Evolutionary conservation across 371 early-diverging fungal genomes (phyloP).

Genomic region (Blakeslea trispora): DNA sequence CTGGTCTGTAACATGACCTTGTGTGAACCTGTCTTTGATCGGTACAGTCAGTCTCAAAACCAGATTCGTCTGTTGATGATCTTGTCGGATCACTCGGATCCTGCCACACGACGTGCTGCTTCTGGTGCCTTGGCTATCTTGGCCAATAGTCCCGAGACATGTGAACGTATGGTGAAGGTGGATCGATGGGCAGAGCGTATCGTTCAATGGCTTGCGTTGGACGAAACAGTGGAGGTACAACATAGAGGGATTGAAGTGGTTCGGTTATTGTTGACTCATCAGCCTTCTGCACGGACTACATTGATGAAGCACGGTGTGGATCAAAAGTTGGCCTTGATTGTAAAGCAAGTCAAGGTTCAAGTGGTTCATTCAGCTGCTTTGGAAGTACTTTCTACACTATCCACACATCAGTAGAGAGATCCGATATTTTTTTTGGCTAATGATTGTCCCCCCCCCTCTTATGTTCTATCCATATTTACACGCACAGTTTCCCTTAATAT

Average conservation of each 20-base stretch:
- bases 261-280: slow-evolving; percentile 41
- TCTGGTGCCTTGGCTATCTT: slow-evolving; percentile 89
- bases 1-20: slow-evolving; percentile 92
- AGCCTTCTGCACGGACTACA: too few relatives aligned
- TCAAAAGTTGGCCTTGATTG: slow-evolving; percentile 38
- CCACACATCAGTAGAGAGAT: too few relatives aligned
- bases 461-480: too few relatives aligned
- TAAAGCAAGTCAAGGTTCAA: slow-evolving; percentile 47
- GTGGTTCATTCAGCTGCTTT: slow-evolving; percentile 61
- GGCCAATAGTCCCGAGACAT: slow-evolving; percentile 55
- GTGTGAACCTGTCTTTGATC: slow-evolving; percentile 75
- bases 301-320: slow-evolving; percentile 38
- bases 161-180: slow-evolving; percentile 54
- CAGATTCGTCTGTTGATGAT: slow-evolving; percentile 80
- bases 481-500: too few relatives aligned
- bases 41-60: slow-evolving; percentile 59
- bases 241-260: slow-evolving; percentile 61
- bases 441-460: too few relatives aligned
- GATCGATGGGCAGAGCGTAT: slow-evolving; percentile 58
- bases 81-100: slow-evolving; percentile 84
- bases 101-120: slow-evolving; percentile 83
- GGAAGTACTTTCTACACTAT: too few relatives aligned
- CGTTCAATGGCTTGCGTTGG: slow-evolving; percentile 38
- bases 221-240: slow-evolving; percentile 46
- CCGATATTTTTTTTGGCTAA: too few relatives aligned